Evolutionary conservation across 768 basidiomycete species (phyloP).

Genomic region (Mycena maculata): DNA sequence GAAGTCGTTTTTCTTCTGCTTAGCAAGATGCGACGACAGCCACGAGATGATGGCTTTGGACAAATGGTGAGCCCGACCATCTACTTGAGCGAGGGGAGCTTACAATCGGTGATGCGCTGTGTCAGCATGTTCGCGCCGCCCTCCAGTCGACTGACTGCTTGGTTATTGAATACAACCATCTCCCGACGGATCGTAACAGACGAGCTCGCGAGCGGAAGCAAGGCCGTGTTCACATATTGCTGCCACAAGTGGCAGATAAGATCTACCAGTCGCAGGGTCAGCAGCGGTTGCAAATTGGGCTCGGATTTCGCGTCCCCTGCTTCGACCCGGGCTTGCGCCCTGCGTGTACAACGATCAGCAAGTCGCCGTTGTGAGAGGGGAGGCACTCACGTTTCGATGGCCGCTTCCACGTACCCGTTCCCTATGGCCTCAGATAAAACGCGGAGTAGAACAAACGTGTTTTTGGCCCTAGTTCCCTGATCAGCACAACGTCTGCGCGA

Average conservation of each 20-base stretch:
- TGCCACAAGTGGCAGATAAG: conserved; percentile 97
- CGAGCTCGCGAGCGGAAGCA: conserved; percentile 87
- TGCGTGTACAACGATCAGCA: conserved; percentile 45
- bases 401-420: conserved; percentile 87
- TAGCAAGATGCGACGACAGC: conserved; percentile 80
- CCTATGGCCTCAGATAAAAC: conserved; percentile 90
- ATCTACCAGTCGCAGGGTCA: conserved; percentile 77
- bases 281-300: conserved; percentile 78
- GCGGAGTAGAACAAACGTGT: conserved; percentile 83
- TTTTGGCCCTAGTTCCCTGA: conserved; percentile 74
- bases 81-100: conserved; percentile 37
- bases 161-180: conserved; percentile 93
- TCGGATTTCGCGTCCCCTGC: conserved; percentile 80
- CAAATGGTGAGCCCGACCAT: not conserved
- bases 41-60: conserved; percentile 75
- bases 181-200: conserved; percentile 91
- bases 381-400: conserved; percentile 86
- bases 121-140: conserved; percentile 82
- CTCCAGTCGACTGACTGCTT: conserved; percentile 87
- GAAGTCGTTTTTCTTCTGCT: conserved; percentile 97
- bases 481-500: conserved; percentile 11
- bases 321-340: conserved; percentile 79
- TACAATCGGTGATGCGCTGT: conserved; percentile 87
- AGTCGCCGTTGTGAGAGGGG: not conserved
- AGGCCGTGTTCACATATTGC: conserved; percentile 90